Evolutionary conservation across 2,329 filamentous ascomycete genomes (phyloP), one percentile per base, ranked within the genome.

Genomic region (Spiromastix sp.): DNA sequence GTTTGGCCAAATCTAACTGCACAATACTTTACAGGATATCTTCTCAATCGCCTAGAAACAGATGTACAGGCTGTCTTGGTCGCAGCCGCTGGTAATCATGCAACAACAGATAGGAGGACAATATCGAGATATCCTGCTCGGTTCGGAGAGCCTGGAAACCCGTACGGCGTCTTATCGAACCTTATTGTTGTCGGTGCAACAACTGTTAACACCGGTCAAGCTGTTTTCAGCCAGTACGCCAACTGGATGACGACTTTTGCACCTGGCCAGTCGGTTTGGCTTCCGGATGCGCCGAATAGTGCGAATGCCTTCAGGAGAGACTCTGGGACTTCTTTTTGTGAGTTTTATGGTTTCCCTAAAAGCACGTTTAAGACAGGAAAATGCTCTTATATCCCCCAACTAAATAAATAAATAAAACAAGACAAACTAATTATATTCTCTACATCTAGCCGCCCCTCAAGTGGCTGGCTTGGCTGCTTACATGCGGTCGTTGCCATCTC

Each of bases 241-340:
- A 4, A 24, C 4, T 32, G 30, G 30, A 16, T 32, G 20, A 32
- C 30, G 4, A 32, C 30, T 25, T 32, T 32, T 16, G 30, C 30
- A 12, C 30, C 20, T 15, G 30, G 20, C 2, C 8, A 32, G 6
- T 3, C 11, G n/a, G 3, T 22, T 2, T 32, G 12, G 4, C 5
- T 21, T 24, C 30, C 30, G 12, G 6, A 9, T 5, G n/a, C n/a
- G n/a, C n/a, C n/a, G n/a, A n/a, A n/a, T n/a, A 11, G 13, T 3
- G n/a, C 17, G 7, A 12, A 2, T 15, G 28, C 5, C 28, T 30
- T 18, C 11, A 8, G 2, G 2, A 4, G 3, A 30, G 4, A 3
- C 7, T 3, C 11, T 18, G 28, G 28, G 17, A 29, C 27, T 4
- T 29, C 27, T 5, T 29, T 5, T 29, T 29, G 27, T 29, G 2